Evolutionary conservation across 202 grass and related monocot species (phyloP).

Genomic region (Setaria viridis): DNA sequence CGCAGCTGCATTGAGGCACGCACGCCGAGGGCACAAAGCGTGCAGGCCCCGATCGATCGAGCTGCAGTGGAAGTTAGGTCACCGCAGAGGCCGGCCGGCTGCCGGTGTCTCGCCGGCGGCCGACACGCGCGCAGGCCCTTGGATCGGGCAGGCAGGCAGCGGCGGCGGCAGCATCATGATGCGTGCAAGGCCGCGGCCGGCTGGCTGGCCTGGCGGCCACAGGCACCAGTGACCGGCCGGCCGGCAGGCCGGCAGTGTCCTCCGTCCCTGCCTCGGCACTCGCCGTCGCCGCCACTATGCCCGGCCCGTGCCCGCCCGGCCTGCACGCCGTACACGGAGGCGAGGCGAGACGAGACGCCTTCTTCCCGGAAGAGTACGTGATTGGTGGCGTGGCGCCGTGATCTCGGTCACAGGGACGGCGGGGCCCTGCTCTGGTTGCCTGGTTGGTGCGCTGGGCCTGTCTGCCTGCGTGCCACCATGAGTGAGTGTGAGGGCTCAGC

Average conservation of each 20-base stretch:
- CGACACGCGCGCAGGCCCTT: conserved; percentile 38
- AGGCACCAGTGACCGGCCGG: neutral
- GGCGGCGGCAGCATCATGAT: conserved; percentile 31
- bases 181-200: neutral
- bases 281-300: conserved; percentile 42
- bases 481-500: conserved; percentile 20
- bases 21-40: neutral
- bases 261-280: conserved; percentile 32
- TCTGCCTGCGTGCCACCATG: neutral
- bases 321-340: neutral
- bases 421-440: neutral
- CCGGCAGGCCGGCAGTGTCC: neutral
- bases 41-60: conserved; percentile 5
- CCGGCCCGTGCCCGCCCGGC: neutral
- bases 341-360: neutral
- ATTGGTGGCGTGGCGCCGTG: neutral
- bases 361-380: conserved; percentile 8
- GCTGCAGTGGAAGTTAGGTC: conserved; percentile 51
- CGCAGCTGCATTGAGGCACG: neutral
- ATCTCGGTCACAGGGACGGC: neutral
- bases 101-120: conserved; percentile 47
- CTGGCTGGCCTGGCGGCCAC: neutral
- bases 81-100: conserved; percentile 15
- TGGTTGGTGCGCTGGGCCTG: conserved; percentile 31
- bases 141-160: conserved; percentile 32